A percentile compares a stretch with the other conserved stretches of the same genome.
Evolutionary conservation across 768 basidiomycete genomes (phyloP).

Genomic region (Podaxis rugospora): DNA sequence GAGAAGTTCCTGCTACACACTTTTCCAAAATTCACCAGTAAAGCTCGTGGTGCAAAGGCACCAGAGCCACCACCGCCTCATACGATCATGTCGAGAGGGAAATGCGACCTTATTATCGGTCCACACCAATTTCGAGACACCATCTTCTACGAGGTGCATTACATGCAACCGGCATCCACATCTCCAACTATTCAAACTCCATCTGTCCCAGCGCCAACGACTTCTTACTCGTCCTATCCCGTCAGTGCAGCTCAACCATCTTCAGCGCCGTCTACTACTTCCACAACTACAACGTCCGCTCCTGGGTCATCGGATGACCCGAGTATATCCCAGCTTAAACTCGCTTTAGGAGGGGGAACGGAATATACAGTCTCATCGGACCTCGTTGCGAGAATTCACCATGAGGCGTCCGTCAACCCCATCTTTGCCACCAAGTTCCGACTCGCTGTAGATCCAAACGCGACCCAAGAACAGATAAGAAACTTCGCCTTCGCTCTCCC

Average conservation of each 20-base stretch:
- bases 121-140: constrained; percentile 72
- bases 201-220: background rate
- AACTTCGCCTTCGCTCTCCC: constrained; percentile 9
- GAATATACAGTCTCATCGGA: constrained; percentile 10
- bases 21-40: constrained; percentile 71
- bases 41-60: constrained; percentile 55
- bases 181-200: constrained; percentile 13
- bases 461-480: constrained; percentile 12
- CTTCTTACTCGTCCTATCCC: constrained; percentile 1
- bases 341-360: constrained; percentile 8
- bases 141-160: constrained; percentile 69
- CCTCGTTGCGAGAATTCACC: constrained; percentile 7
- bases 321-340: constrained; percentile 1
- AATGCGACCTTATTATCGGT: constrained; percentile 69
- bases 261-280: background rate
- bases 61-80: constrained; percentile 57
- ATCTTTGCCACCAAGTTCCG: constrained; percentile 10
- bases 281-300: constrained; percentile 7
- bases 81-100: constrained; percentile 59
- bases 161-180: constrained; percentile 31
- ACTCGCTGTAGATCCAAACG: constrained; percentile 6
- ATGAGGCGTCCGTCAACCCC: constrained; percentile 9
- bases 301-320: background rate
- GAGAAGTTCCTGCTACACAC: constrained; percentile 64
- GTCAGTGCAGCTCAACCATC: constrained; percentile 6